These are phyloP conservation scores for Septoria petroselini DNA, from an alignment of 2,329 filamentous ascomycete species.

Conservation along the genomic window DNA sequence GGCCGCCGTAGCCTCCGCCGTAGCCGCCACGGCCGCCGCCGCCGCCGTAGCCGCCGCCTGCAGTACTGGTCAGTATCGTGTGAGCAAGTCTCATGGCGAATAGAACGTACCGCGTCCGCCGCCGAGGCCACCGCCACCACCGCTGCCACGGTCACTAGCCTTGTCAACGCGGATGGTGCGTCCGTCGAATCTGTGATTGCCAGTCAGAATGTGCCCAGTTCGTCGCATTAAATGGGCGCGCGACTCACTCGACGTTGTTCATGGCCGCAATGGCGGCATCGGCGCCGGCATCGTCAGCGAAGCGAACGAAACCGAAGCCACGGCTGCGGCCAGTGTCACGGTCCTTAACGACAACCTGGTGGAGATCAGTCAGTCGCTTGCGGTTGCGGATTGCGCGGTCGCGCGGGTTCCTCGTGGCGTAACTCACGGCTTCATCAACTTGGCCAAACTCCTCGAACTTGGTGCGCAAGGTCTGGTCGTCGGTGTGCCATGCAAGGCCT, in stretches of 20 bases:
- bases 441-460: slow-evolving; percentile 91
- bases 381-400: neutral
- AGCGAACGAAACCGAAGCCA: slow-evolving; percentile 96
- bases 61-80: slow-evolving; percentile 1
- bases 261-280: slow-evolving; percentile 72
- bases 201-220: slow-evolving; percentile 8
- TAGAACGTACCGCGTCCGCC: slow-evolving; percentile 37
- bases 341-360: slow-evolving; percentile 93
- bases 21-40: slow-evolving; percentile 23
- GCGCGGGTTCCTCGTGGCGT: neutral
- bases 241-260: slow-evolving; percentile 83
- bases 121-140: slow-evolving; percentile 56
- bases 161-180: slow-evolving; percentile 94
- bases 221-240: neutral
- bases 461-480: slow-evolving; percentile 77
- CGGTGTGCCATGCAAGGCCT: slow-evolving; percentile 97
- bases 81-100: neutral
- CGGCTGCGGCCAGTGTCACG: slow-evolving; percentile 94
- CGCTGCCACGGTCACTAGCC: slow-evolving; percentile 74
- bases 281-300: slow-evolving; percentile 70
- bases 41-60: slow-evolving; percentile 22
- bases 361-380: slow-evolving; percentile 11
- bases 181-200: slow-evolving; percentile 74
- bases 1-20: slow-evolving; percentile 29
- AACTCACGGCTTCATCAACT: slow-evolving; percentile 91